Conservation (phyloP, 805 yeast genomes). For the Candida namnaoensis region DNA sequence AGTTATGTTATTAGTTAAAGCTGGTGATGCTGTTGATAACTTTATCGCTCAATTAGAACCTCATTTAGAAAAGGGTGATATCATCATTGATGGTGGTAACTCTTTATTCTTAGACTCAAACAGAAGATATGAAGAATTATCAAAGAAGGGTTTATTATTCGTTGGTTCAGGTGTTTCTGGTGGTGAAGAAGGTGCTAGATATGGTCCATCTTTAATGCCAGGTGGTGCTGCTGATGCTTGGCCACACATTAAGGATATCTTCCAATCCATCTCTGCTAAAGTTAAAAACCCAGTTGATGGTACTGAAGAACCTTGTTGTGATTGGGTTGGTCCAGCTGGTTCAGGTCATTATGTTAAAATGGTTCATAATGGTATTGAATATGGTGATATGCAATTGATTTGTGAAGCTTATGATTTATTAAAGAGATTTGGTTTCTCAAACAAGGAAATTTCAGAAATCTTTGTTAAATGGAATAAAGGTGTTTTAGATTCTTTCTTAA, state of each 20-base stretch:
- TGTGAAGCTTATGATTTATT: conserved; percentile 95
- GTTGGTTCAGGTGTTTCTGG: conserved; percentile 99
- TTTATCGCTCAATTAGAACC: conserved; percentile 87
- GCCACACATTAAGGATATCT: conserved; percentile 96
- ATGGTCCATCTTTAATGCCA: conserved; percentile 99
- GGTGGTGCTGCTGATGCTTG: conserved; percentile 98
- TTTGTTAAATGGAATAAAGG: conserved; percentile 94
- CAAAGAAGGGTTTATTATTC: conserved; percentile 77
- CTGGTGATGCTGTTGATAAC: conserved; percentile 90
- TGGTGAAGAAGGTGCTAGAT: conserved; percentile 99
- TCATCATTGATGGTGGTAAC: conserved; percentile 99
- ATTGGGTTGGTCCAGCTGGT: conserved; percentile 99
- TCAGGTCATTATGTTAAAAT: conserved; percentile 98
- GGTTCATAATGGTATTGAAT: conserved; percentile 99
- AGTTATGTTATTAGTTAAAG: conserved; percentile 89
- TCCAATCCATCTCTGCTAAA: conserved; percentile 95
- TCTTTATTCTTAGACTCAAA: conserved; percentile 98
- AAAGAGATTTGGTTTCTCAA: conserved; percentile 84
- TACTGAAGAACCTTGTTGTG: conserved; percentile 86
- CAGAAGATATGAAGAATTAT: conserved; percentile 90
- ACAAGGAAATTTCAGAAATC: conserved; percentile 90
- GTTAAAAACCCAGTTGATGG: conserved; percentile 51
- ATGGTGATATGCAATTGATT: conserved; percentile 99
- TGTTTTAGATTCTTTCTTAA: conserved; percentile 91
- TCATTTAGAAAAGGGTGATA: conserved; percentile 90